A percentile compares a stretch with the other conserved stretches of the same genome.
phyloP scores from a whole-genome alignment of 140 eudicot species.

The Bidens hawaiensis region DNA sequence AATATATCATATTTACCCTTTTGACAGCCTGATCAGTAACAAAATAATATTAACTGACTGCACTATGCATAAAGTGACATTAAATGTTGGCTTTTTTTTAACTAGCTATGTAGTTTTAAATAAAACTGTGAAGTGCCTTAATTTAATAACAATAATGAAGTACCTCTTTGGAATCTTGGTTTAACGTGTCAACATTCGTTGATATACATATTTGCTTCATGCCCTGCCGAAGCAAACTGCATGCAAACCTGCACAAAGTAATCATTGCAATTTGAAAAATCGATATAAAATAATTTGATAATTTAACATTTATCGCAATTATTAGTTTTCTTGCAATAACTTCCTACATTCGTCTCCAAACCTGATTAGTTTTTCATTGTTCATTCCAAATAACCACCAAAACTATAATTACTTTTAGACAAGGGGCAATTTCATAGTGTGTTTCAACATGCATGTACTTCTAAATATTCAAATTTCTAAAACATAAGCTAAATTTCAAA shows the following conservation, averaged over 20 bases:
- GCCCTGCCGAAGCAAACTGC: conserved; percentile 94
- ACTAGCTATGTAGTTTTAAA: background rate
- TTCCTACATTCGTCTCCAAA: background rate
- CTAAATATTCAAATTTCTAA: too few relatives aligned
- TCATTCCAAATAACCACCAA: too few relatives aligned
- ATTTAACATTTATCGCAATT: background rate
- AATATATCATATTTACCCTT: background rate
- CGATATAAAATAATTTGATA: background rate
- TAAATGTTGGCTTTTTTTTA: background rate
- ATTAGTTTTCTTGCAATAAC: background rate
- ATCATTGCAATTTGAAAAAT: background rate
- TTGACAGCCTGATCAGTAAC: conserved; percentile 41
- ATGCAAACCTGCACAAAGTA: conserved; percentile 57
- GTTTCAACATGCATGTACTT: too few relatives aligned
- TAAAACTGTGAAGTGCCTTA: background rate
- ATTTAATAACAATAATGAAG: background rate
- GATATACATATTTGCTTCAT: conserved; percentile 91
- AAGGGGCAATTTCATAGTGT: too few relatives aligned
- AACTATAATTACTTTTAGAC: too few relatives aligned
- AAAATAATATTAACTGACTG: conserved; percentile 4
- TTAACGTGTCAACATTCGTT: conserved; percentile 41
- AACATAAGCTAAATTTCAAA: too few relatives aligned
- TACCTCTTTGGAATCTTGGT: conserved; percentile 61
- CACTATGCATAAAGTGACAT: conserved; percentile 1
- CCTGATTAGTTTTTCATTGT: too few relatives aligned